These are phyloP conservation scores for Bipolaris victoriae DNA, from an alignment of 2,329 filamentous ascomycete genomes.

Conservation along the genomic window DNA sequence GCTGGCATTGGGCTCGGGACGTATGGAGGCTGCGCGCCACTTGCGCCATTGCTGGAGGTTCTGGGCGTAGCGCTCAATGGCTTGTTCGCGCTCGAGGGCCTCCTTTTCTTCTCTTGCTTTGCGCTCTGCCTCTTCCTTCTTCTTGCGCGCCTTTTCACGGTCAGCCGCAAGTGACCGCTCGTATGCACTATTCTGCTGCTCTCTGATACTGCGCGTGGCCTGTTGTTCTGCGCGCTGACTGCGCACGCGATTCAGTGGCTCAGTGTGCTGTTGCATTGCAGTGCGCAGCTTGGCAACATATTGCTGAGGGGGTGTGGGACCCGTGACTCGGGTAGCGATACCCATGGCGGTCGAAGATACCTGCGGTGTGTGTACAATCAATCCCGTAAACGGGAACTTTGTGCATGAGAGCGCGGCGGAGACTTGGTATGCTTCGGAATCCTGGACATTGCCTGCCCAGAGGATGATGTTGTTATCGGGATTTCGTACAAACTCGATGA, in stretches of 20 bases:
- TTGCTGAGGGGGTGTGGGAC: slow-evolving; percentile 71
- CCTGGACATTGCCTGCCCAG: slow-evolving; percentile 92
- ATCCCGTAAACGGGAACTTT: slow-evolving; percentile 87
- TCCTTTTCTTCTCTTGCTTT: slow-evolving; percentile 68
- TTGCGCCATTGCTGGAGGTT: slow-evolving; percentile 74
- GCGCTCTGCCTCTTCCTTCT: slow-evolving; percentile 74
- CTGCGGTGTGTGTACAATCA: slow-evolving; percentile 86
- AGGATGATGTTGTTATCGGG: slow-evolving; percentile 79
- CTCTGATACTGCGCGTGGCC: slow-evolving; percentile 78
- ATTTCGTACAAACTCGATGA: slow-evolving; percentile 75
- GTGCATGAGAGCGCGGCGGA: slow-evolving; percentile 85
- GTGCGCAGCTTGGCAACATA: slow-evolving; percentile 77
- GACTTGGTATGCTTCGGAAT: slow-evolving; percentile 93
- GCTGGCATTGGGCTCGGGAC: slow-evolving; percentile 69
- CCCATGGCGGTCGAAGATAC: slow-evolving; percentile 89
- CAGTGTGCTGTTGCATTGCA: slow-evolving; percentile 76
- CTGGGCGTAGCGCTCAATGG: slow-evolving; percentile 61
- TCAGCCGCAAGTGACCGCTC: slow-evolving; percentile 89
- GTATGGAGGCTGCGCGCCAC: slow-evolving; percentile 75
- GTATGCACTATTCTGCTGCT: slow-evolving; percentile 91
- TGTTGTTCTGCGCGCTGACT: slow-evolving; percentile 79
- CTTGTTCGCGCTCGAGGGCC: slow-evolving; percentile 68
- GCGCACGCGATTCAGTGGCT: slow-evolving; percentile 76
- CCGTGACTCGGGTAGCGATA: slow-evolving; percentile 78
- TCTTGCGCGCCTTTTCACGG: slow-evolving; percentile 78